phyloP scores from a whole-genome alignment of 1,139 yeast genomes.

The Kodamaea sp. region DNA sequence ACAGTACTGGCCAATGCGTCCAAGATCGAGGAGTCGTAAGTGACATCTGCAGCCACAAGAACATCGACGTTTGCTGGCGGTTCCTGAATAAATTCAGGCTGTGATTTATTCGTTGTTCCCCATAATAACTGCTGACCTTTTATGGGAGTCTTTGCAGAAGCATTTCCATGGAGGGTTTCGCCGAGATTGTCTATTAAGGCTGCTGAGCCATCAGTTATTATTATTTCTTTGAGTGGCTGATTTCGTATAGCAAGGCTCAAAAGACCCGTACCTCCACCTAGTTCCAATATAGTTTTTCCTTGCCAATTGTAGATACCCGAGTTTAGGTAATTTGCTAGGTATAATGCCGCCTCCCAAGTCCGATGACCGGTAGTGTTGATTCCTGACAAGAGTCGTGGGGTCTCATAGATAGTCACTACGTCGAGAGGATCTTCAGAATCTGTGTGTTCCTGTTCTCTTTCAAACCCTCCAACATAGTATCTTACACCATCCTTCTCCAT shows the following conservation, averaged over 20 bases:
- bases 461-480: conserved; percentile 41
- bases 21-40: conserved; percentile 71
- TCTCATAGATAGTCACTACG: conserved; percentile 52
- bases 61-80: conserved; percentile 37
- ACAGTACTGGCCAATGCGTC: conserved; percentile 56
- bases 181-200: conserved; percentile 55
- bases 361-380: conserved; percentile 83
- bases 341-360: conserved; percentile 95
- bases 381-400: conserved; percentile 67
- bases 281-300: conserved; percentile 52
- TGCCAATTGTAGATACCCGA: conserved; percentile 9
- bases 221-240: conserved; percentile 27
- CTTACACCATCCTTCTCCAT: conserved; percentile 49
- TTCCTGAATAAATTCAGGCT: conserved; percentile 31
- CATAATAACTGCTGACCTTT: conserved; percentile 46
- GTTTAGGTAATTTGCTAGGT: conserved; percentile 51
- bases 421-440: conserved; percentile 5
- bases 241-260: conserved; percentile 60
- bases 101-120: conserved; percentile 45
- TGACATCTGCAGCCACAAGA: conserved; percentile 80
- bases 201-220: conserved; percentile 78
- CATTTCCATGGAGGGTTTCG: conserved; percentile 50
- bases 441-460: conserved; percentile 4
- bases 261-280: conserved; percentile 93
- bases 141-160: conserved; percentile 12